phyloP scores from a whole-genome alignment of 495 filamentous ascomycete species.

The Penicillium argentinense region DNA sequence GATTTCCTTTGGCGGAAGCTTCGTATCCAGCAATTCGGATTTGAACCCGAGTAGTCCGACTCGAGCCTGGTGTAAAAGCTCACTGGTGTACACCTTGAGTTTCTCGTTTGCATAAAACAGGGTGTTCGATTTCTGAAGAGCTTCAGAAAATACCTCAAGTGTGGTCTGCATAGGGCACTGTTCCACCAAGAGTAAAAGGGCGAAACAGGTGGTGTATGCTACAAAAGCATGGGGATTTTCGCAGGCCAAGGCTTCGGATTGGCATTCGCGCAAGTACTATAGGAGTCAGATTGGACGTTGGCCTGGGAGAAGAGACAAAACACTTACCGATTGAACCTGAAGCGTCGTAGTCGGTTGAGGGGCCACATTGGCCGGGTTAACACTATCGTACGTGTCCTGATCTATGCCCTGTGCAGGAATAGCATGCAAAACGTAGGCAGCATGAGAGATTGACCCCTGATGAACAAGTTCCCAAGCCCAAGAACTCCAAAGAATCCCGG shows the following conservation, averaged over 20 bases:
- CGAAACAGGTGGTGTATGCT: slow-evolving; percentile 59
- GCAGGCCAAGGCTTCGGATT: slow-evolving; percentile 56
- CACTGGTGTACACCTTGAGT: slow-evolving; percentile 36
- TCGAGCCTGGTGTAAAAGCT: slow-evolving; percentile 65
- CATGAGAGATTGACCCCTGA: slow-evolving; percentile 40
- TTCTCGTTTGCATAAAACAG: slow-evolving; percentile 31
- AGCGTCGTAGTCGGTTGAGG: slow-evolving; percentile 48
- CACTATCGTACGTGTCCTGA: not conserved
- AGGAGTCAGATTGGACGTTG: slow-evolving; percentile 9
- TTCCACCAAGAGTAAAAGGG: slow-evolving; percentile 64
- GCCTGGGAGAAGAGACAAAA: not conserved
- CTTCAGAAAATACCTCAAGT: slow-evolving; percentile 52
- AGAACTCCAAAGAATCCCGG: slow-evolving; percentile 62
- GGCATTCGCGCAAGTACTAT: slow-evolving; percentile 54
- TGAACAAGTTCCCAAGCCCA: slow-evolving; percentile 72
- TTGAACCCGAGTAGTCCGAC: slow-evolving; percentile 65
- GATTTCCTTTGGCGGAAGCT: slow-evolving; percentile 63
- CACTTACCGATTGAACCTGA: slow-evolving; percentile 51
- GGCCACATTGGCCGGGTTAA: not conserved
- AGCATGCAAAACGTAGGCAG: slow-evolving; percentile 47
- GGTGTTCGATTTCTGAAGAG: slow-evolving; percentile 38
- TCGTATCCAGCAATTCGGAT: slow-evolving; percentile 31
- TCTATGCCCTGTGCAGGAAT: slow-evolving; percentile 18
- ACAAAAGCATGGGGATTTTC: slow-evolving; percentile 43
- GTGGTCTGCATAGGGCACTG: slow-evolving; percentile 28